A percentile compares a stretch with the other conserved stretches of the same genome.
phyloP scores from a whole-genome alignment of 768 basidiomycete species.

The Lentinula detonsa region DNA sequence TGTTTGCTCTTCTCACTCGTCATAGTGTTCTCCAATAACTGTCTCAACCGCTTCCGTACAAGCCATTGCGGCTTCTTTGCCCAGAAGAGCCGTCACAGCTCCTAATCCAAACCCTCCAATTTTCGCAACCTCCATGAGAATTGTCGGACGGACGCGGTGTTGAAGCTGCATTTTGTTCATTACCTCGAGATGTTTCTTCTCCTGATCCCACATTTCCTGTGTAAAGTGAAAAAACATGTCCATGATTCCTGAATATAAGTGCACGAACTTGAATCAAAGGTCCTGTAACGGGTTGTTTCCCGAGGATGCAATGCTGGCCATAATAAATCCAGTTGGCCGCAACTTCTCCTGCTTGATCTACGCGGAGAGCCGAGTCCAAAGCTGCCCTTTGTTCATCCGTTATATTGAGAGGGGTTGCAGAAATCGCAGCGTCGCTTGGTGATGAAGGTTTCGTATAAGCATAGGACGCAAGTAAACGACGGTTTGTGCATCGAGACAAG shows the following conservation, averaged over 20 bases:
- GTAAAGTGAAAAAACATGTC: slow-evolving; percentile 1
- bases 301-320: slow-evolving; percentile 76
- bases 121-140: slow-evolving; percentile 81
- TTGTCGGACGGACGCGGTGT: slow-evolving; percentile 78
- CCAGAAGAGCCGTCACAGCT: slow-evolving; percentile 78
- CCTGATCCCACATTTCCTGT: slow-evolving; percentile 97
- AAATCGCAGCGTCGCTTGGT: slow-evolving; percentile 31
- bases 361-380: slow-evolving; percentile 69
- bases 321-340: slow-evolving; percentile 95
- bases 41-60: slow-evolving; percentile 98
- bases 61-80: slow-evolving; percentile 94
- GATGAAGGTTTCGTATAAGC: slow-evolving; percentile 39
- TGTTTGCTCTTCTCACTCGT: slow-evolving; percentile 66
- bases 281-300: slow-evolving; percentile 47
- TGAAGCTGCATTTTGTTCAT: slow-evolving; percentile 84
- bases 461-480: slow-evolving; percentile 29
- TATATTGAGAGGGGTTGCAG: slow-evolving; percentile 52
- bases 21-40: slow-evolving; percentile 96
- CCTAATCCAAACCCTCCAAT: slow-evolving; percentile 85
- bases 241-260: not conserved
- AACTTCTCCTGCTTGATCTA: slow-evolving; percentile 94
- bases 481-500: not conserved
- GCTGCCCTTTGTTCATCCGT: slow-evolving; percentile 38
- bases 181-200: slow-evolving; percentile 83
- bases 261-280: slow-evolving; percentile 68